Base-by-base conservation (phyloP, 148 eudicot genomes). In the Chenopodium formosanum region DNA sequence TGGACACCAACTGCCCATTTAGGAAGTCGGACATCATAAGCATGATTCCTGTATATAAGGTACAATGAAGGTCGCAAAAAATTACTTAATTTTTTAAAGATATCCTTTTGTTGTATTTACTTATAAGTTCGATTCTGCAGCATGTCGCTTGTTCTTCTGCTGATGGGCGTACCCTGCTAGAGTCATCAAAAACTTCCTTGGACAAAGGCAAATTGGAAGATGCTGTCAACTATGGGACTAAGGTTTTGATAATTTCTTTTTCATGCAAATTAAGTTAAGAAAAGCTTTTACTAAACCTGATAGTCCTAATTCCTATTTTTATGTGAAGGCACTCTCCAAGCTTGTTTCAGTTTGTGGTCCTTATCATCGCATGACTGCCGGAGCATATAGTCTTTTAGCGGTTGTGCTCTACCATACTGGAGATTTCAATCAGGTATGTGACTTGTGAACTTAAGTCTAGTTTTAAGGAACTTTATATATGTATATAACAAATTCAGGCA, bases 91-190 rank as follows among this genome's bases (percentile, higher is more conserved):
- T 75, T 20, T 44, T 69, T 62, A 79, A 79, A 10, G 10, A 70
- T 73, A 66, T 68, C 69, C 64, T 34, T 40, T 48, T 62, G 32
- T 70, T 27, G 81, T 73, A 78, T 79, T 87, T 52, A 87, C 40
- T 74, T 62, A 27, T 77, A 56, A 69, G 50, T 80, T 48, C 79
- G 44, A 66, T 70, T 83, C 72, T 78, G 74, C 90, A 91, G 99
- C 99, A 95, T 85, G 97, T 86, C 82, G 97, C 98, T 70, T 94
- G 98, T 84, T 94, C 98, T 78, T 91, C 98, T 85, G 98, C 98
- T 62, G 98, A 94, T 89, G 98, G 98, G 14, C 97, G 98, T 80
- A 91, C 94, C 48, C 85, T 94, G 11, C 68, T 94, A 82, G 98
- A 94, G 85, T 94, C 97, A 52, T 94, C 98, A 66, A 94, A 94